These are phyloP conservation scores for Orbilia blumenaviensis DNA, from an alignment of 2,329 filamentous ascomycete species.

Conservation along the genomic window DNA sequence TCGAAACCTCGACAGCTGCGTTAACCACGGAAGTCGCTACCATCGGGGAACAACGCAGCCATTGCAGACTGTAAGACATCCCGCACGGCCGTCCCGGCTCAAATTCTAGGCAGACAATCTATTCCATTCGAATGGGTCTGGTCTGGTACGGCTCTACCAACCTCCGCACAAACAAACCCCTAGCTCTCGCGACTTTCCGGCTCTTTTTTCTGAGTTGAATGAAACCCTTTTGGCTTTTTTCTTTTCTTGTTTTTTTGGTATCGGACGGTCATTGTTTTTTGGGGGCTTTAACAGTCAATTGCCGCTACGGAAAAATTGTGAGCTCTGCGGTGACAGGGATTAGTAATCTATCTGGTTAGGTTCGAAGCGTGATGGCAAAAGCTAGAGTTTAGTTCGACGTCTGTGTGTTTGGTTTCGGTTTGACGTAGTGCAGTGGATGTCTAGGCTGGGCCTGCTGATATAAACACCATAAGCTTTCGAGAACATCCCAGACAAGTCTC, in stretches of 20 bases:
- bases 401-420: conserved; percentile 13
- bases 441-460: conserved; percentile 1
- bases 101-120: conserved; percentile 53
- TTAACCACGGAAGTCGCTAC: conserved; percentile 23
- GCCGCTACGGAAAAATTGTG: conserved; percentile 3
- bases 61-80: conserved; percentile 37
- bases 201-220: conserved; percentile 11
- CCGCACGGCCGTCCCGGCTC: conserved; percentile 49
- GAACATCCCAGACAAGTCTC: conserved; percentile 1
- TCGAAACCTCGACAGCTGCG: neutral
- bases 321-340: conserved; percentile 27
- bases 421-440: conserved; percentile 11
- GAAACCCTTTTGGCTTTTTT: neutral
- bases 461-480: conserved; percentile 9
- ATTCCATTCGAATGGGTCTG: conserved; percentile 12
- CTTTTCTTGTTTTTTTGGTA: neutral
- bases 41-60: conserved; percentile 21
- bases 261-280: neutral
- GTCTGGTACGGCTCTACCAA: conserved; percentile 4
- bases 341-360: conserved; percentile 27
- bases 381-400: conserved; percentile 20
- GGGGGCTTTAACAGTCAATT: conserved; percentile 8
- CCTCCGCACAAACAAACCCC: neutral
- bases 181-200: conserved; percentile 27
- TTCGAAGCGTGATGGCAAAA: conserved; percentile 18